These are phyloP conservation scores for Trichosporon inkin DNA, from an alignment of 1,284 basidiomycete genomes.

Conservation along the genomic window DNA sequence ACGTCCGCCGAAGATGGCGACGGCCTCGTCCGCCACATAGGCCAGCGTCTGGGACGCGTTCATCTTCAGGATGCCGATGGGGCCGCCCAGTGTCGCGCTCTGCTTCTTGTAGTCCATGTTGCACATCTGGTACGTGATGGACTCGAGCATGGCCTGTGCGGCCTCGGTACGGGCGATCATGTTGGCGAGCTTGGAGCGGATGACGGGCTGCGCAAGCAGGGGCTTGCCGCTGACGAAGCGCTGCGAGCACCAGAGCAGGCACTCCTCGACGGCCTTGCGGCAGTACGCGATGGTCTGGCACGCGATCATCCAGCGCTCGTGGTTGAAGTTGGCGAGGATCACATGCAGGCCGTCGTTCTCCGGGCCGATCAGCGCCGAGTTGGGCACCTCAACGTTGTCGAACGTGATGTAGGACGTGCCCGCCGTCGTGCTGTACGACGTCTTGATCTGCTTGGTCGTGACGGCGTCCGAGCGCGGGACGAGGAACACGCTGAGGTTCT, in stretches of 20 bases:
- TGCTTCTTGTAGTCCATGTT: conserved; percentile 75
- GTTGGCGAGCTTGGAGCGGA: conserved; percentile 62
- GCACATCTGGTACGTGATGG: conserved; percentile 85
- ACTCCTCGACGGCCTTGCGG: conserved; percentile 46
- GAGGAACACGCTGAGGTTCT: conserved; percentile 80
- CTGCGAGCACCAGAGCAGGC: conserved; percentile 63
- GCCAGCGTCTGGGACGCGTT: conserved; percentile 52
- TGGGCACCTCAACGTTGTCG: conserved; percentile 79
- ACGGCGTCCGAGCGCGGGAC: conserved; percentile 73
- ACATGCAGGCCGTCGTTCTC: conserved; percentile 78
- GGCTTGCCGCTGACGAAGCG: conserved; percentile 80
- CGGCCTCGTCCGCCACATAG: conserved; percentile 54
- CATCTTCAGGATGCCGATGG: conserved; percentile 58
- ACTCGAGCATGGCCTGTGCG: conserved; percentile 82
- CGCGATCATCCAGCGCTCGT: conserved; percentile 21
- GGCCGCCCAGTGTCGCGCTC: conserved; percentile 49
- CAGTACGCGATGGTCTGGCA: conserved; percentile 19
- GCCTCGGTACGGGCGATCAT: conserved; percentile 83
- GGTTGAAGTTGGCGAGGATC: conserved; percentile 56
- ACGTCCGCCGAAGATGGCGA: conserved; percentile 53
- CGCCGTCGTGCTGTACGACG: conserved; percentile 72
- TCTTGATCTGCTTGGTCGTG: conserved; percentile 80
- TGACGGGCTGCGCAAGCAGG: conserved; percentile 73
- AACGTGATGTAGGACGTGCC: conserved; percentile 80
- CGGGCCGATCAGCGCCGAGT: conserved; percentile 76